Conservation (phyloP, 805 yeast species). For the Hanseniaspora singularis region DNA sequence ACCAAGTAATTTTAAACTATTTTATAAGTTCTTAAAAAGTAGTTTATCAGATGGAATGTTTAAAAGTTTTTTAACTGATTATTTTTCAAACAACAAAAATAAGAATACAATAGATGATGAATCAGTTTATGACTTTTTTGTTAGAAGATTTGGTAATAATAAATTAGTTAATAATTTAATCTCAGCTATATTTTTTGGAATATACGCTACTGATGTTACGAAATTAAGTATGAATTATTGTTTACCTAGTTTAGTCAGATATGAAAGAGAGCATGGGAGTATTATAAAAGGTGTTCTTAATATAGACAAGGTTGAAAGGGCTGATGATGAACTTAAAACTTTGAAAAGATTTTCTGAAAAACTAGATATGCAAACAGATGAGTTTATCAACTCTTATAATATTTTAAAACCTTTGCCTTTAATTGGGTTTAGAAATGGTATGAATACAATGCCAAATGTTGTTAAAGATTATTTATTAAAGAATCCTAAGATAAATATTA, state of each 20-base stretch:
- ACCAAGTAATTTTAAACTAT: slow-evolving; percentile 28
- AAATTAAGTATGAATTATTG: slow-evolving; percentile 55
- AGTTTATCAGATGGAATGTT: slow-evolving; percentile 38
- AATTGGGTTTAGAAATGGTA: slow-evolving; percentile 45
- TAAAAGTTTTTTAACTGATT: slow-evolving; percentile 39
- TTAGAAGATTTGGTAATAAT: slow-evolving; percentile 53
- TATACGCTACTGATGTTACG: slow-evolving; percentile 75
- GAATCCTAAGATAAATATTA: slow-evolving; percentile 31
- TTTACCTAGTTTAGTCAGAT: slow-evolving; percentile 40
- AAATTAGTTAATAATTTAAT: slow-evolving; percentile 42
- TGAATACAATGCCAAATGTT: slow-evolving; percentile 40
- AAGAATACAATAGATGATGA: slow-evolving; percentile 42
- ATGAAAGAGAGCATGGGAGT: slow-evolving; percentile 53
- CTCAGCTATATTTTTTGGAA: slow-evolving; percentile 79
- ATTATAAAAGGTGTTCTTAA: slow-evolving; percentile 36
- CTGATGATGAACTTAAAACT: slow-evolving; percentile 13
- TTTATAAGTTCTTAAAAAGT: slow-evolving; percentile 30
- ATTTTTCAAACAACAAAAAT: slow-evolving; percentile 30
- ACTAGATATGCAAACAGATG: slow-evolving; percentile 12
- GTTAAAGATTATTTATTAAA: slow-evolving; percentile 31
- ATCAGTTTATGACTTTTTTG: slow-evolving; percentile 52
- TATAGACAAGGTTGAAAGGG: slow-evolving; percentile 24
- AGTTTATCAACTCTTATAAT: slow-evolving; percentile 30
- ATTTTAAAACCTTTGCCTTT: slow-evolving; percentile 47
- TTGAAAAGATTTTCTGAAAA: neutral